phyloP scores from a whole-genome alignment of 768 basidiomycete species.

The Boletus patriciae region DNA sequence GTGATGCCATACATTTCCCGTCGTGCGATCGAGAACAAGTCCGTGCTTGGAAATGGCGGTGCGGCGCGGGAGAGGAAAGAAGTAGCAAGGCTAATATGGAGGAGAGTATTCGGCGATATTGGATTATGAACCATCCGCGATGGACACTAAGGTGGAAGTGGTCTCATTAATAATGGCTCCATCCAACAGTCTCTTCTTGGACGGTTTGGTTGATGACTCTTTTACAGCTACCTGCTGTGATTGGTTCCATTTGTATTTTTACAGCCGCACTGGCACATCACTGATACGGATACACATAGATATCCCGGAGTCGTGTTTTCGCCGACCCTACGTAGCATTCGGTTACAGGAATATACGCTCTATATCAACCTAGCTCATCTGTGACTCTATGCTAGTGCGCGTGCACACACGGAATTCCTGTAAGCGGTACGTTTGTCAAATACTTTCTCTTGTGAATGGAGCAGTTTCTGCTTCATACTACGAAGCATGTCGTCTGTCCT shows the following conservation, averaged over 20 bases:
- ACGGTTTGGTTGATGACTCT: not conserved
- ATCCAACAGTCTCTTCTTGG: not conserved
- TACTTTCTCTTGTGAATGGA: not conserved
- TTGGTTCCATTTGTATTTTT: not conserved
- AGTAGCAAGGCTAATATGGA: conserved; percentile 30
- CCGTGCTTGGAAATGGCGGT: conserved; percentile 70
- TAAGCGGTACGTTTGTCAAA: not conserved
- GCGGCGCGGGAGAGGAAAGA: conserved; percentile 45
- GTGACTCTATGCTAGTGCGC: not conserved
- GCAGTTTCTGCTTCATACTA: not conserved
- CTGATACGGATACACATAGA: not conserved
- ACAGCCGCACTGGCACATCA: not conserved
- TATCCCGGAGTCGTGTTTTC: not conserved
- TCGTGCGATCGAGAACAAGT: conserved; percentile 92
- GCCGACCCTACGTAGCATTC: not conserved
- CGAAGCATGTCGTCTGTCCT: not conserved
- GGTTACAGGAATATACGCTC: not conserved
- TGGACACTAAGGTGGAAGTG: not conserved
- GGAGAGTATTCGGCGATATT: conserved; percentile 31
- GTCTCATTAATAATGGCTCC: not conserved
- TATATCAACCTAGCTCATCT: not conserved
- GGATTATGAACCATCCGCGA: conserved; percentile 19
- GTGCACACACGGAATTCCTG: not conserved
- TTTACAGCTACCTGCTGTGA: too few species aligned
- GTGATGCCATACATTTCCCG: conserved; percentile 90